A percentile compares a stretch with the other conserved stretches of the same genome.
These are phyloP conservation scores for Apiospora phragmitis DNA, from an alignment of 2,329 filamentous ascomycete species.

Conservation along the genomic window DNA sequence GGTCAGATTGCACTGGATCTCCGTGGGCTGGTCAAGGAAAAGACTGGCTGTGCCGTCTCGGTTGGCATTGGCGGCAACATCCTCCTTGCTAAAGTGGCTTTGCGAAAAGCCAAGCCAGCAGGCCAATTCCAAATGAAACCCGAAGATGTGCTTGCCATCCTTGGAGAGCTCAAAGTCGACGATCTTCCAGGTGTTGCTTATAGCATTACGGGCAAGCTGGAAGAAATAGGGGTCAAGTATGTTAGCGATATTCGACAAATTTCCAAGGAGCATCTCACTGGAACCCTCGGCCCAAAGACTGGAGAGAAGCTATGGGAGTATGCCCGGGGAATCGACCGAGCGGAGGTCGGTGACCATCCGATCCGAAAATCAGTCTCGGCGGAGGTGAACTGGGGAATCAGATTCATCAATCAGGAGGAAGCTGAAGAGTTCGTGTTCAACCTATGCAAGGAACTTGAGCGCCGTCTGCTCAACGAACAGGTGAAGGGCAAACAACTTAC, in stretches of 20 bases:
- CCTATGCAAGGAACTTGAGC: constrained; percentile 81
- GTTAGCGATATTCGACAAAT: constrained; percentile 81
- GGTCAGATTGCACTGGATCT: constrained; percentile 69
- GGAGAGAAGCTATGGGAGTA: constrained; percentile 91
- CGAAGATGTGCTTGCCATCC: constrained; percentile 73
- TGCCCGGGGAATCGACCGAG: constrained; percentile 80
- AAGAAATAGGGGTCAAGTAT: constrained; percentile 78
- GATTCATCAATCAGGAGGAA: constrained; percentile 89
- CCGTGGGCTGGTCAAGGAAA: constrained; percentile 68
- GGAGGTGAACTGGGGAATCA: constrained; percentile 97
- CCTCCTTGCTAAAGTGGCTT: constrained; percentile 83
- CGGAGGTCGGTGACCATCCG: constrained; percentile 83
- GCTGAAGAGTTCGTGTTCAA: constrained; percentile 89
- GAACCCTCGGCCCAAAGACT: constrained; percentile 83
- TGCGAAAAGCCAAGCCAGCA: constrained; percentile 90
- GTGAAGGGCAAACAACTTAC: constrained; percentile 88
- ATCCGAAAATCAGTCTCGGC: constrained; percentile 93
- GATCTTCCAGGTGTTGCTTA: constrained; percentile 89
- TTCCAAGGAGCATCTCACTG: constrained; percentile 73
- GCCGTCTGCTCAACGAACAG: constrained; percentile 75
- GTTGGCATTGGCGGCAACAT: constrained; percentile 92
- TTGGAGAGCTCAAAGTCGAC: constrained; percentile 76
- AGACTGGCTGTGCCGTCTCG: constrained; percentile 84
- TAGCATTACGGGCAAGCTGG: constrained; percentile 83
- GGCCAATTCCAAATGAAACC: constrained; percentile 88